Evolutionary conservation across 345 rosid species (phyloP), one percentile per base, ranked within the genome.

Genomic region (Eucalyptus fibrosa): DNA sequence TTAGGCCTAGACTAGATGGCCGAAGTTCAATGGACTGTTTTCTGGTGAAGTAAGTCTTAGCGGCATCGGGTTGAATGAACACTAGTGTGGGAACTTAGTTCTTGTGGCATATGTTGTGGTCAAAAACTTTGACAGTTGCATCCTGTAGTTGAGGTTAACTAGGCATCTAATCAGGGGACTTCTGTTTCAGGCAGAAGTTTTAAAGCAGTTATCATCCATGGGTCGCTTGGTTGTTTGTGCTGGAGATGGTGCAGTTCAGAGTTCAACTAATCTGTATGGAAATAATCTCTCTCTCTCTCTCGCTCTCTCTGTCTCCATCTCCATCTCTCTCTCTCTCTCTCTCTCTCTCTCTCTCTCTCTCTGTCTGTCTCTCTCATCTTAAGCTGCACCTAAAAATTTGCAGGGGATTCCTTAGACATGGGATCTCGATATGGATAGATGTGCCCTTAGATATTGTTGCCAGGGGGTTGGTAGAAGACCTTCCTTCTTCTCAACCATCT

Each of bases 161-260:
- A 86, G 67, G 34, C 56, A 51, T 86, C 65, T 40, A 21, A 56
- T 51, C 62, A 21, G n/a, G 67, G 86, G 50, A 87, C 8, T 93
- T 59, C 72, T 92, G 87, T 83, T 91, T 88, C 94, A 96, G 99
- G 94, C 98, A 44, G 98, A 95, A 94, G 99, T 96, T 86, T 90
- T 95, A 93, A 95, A 92, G 93, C 97, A 96, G 91, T 92, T 97
- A 87, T 93, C 98, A 86, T 93, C 98, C 30, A 95, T 96, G 96
- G 97, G 97, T 59, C 96, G 96, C 87, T 92, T 97, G 89, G 97
- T 97, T 86, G 96, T 97, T 90, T 97, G 95, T 87, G 95, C 97
- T 28, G 99, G 99, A 92, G 95, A 97, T 92, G 97, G 98, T 88
- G 98, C 96, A 42, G 98, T 96, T 90, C 97, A 94, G 92, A 94